Evolutionary conservation across 805 yeast genomes (phyloP).

Genomic region (Zygotorulaspora chibaensis): DNA sequence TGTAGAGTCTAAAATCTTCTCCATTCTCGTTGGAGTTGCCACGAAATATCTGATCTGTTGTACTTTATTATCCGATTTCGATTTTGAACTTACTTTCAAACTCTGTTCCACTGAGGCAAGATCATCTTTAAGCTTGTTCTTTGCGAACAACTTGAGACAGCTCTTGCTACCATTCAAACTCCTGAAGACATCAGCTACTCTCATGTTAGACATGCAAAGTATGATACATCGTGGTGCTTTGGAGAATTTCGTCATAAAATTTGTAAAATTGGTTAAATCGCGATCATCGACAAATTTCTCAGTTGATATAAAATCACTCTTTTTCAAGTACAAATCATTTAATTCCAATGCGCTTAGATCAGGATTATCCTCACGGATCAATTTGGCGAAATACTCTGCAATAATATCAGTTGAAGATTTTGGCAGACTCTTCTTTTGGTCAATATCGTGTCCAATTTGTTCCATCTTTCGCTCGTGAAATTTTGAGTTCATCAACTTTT

Average conservation of each 20-base stretch:
- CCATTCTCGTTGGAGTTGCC: constrained; percentile 32
- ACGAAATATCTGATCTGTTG: constrained; percentile 26
- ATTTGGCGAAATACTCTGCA: constrained; percentile 61
- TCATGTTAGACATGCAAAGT: constrained; percentile 71
- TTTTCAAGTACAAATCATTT: constrained; percentile 56
- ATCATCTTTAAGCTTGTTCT: constrained; percentile 68
- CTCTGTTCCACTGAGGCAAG: constrained; percentile 24
- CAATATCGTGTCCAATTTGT: constrained; percentile 61
- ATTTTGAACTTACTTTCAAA: constrained; percentile 11
- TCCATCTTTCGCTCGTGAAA: constrained; percentile 60
- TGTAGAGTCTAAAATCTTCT: constrained; percentile 25
- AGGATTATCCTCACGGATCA: constrained; percentile 55
- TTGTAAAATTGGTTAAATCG: constrained; percentile 49
- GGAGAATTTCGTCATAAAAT: constrained; percentile 51
- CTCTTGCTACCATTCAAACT: constrained; percentile 50
- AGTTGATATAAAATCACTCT: constrained; percentile 56
- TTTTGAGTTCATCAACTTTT: constrained; percentile 36
- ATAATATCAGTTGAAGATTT: constrained; percentile 53
- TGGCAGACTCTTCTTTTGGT: constrained; percentile 54
- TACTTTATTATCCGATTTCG: constrained; percentile 13
- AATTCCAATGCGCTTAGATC: constrained; percentile 74
- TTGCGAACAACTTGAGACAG: constrained; percentile 67
- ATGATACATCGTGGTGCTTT: constrained; percentile 41
- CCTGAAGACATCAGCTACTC: constrained; percentile 83
- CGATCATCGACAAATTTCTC: constrained; percentile 53